Evolutionary conservation across 1,284 basidiomycete genomes (phyloP).

Genomic region (Gymnopus androsaceus): DNA sequence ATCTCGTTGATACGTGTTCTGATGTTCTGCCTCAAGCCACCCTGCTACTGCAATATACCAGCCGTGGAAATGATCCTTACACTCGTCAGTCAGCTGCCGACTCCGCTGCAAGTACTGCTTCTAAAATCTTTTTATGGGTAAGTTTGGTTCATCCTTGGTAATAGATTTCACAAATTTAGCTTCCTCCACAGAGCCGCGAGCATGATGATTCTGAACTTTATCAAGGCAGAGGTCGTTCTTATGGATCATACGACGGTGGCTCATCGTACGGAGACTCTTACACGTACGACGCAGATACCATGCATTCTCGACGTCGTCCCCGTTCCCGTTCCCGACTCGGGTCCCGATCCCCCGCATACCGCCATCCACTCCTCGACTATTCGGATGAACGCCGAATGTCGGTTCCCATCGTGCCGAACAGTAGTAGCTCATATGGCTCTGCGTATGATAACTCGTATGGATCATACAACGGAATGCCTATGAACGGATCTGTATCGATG

Average conservation of each 20-base stretch:
- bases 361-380: constrained; percentile 16
- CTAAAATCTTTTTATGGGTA: constrained; percentile 50
- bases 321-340: constrained; percentile 32
- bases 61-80: constrained; percentile 43
- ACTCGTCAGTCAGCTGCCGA: constrained; percentile 50
- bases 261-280: constrained; percentile 36
- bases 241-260: constrained; percentile 22
- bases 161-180: background rate
- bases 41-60: constrained; percentile 47
- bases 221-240: constrained; percentile 33
- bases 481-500: background rate
- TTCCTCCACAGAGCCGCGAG: constrained; percentile 33
- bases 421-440: too few species aligned
- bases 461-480: constrained; percentile 18
- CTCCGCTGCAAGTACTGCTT: constrained; percentile 57
- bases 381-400: constrained; percentile 19
- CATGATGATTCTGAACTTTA: constrained; percentile 26
- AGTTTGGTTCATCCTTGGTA: constrained; percentile 7
- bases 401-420: constrained; percentile 25
- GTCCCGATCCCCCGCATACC: constrained; percentile 30
- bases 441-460: constrained; percentile 28
- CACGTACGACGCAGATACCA: constrained; percentile 20
- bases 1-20: background rate
- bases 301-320: constrained; percentile 23
- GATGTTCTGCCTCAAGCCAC: constrained; percentile 33